Percentiles rank a stretch among this genome's conserved stretches.
phyloP scores from a whole-genome alignment of 768 basidiomycete species.

The Pleurotus citrinopileatus region DNA sequence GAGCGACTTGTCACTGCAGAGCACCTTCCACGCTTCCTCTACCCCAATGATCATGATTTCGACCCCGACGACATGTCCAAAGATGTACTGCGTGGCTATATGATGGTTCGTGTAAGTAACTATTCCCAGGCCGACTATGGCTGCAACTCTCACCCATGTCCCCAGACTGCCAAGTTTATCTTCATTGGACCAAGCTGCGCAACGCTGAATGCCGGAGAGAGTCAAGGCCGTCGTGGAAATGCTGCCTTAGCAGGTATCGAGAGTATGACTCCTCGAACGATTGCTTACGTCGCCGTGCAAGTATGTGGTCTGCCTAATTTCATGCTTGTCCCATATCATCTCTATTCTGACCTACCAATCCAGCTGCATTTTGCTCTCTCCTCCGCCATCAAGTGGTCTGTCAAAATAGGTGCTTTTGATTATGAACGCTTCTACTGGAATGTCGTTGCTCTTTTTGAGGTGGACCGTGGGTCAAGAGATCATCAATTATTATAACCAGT shows the following conservation, averaged over 20 bases:
- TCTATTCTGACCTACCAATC: not conserved
- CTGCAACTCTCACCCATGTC: not conserved
- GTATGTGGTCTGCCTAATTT: constrained; percentile 14
- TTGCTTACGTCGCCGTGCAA: constrained; percentile 23
- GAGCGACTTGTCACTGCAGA: not conserved
- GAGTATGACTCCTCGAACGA: constrained; percentile 15
- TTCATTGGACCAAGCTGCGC: not conserved
- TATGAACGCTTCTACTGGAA: constrained; percentile 13
- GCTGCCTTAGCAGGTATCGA: constrained; percentile 10
- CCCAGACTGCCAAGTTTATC: not conserved
- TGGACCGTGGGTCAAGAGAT: not conserved
- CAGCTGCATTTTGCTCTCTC: constrained; percentile 12
- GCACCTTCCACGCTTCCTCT: constrained; percentile 29
- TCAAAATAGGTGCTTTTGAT: constrained; percentile 8
- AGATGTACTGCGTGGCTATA: not conserved
- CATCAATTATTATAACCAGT: constrained; percentile 12
- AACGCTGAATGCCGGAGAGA: not conserved
- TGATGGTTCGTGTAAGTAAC: constrained; percentile 7
- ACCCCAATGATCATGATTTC: constrained; percentile 22
- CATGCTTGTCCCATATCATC: not conserved
- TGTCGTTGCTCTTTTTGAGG: constrained; percentile 11
- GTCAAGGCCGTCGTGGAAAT: not conserved
- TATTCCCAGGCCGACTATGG: not conserved
- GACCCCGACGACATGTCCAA: not conserved
- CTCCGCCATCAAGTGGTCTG: constrained; percentile 7